Base-by-base conservation (phyloP, 139 green algal species). In the Micractinium conductrix region DNA sequence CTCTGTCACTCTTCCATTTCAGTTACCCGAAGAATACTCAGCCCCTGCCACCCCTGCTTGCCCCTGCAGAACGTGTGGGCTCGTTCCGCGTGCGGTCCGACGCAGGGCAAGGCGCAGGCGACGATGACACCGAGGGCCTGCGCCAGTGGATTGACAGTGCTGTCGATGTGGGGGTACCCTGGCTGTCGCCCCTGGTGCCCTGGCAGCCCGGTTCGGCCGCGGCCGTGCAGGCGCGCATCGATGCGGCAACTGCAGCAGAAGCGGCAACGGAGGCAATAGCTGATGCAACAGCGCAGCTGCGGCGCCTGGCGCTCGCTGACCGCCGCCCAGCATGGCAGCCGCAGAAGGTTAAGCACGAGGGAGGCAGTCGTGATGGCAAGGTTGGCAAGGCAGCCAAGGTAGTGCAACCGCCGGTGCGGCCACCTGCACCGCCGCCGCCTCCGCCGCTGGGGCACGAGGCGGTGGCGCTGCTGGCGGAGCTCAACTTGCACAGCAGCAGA, bases 151-250 rank as follows among this genome's bases (percentile, higher is more conserved):
- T 82, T 9, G 30, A 65, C n/a, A 30, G n/a, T 24, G 74, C 45
- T 21, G 45, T 80, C 8, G 35, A 68, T 45, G 45, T 67, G 48
- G 76, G 55, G 21, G 58, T 82, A 4, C 76, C 76, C 4, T 82
- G 76, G 76, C 37, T 82, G 38, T 67, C 76, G 0, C 75, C 76
- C 24, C 76, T 82, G 37, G 76, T 82, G 58, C 76, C 76, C 2
- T 82, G 76, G 76, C 55, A 82, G 76, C 74, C 50, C 1, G 42
- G 9, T 8, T 35, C 16, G 43, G 35, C 50, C 0, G 33, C 37
- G 7, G 74, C 43, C 37, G 10, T 26, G 71, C 70, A 30, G 9
- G 6, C 14, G 71, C 63, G 2, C 9, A 30, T 4, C n/a, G 22
- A 74, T 50, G 38, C n/a, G 17, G 30, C 28, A 55, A 16, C 4